Conservation (phyloP, 2,329 filamentous ascomycete genomes). For the Apiospora marii region DNA sequence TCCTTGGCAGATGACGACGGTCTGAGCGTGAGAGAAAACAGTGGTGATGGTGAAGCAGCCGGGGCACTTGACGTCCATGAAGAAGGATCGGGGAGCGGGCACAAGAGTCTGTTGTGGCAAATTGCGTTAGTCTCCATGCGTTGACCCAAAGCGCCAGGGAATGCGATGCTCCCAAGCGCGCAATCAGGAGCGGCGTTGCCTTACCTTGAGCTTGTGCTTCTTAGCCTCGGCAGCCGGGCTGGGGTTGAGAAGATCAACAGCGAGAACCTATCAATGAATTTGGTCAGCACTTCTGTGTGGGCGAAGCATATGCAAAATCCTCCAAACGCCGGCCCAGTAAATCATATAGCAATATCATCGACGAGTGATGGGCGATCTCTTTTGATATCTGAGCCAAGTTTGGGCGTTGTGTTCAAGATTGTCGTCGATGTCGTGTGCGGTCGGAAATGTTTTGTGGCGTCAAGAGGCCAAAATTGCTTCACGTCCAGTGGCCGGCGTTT, state of each 20-base stretch:
- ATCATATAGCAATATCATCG: slow-evolving; percentile 17
- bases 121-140: slow-evolving; percentile 33
- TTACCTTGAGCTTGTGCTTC: slow-evolving; percentile 99
- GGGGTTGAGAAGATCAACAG: slow-evolving; percentile 99
- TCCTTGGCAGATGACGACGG: slow-evolving; percentile 99
- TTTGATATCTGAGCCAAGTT: slow-evolving; percentile 5
- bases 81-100: slow-evolving; percentile 97
- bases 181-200: slow-evolving; percentile 35
- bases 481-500: slow-evolving; percentile 28
- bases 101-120: slow-evolving; percentile 77
- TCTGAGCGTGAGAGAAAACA: slow-evolving; percentile 99
- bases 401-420: slow-evolving; percentile 18
- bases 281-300: slow-evolving; percentile 54
- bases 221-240: slow-evolving; percentile 96
- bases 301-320: slow-evolving; percentile 5
- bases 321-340: slow-evolving; percentile 13
- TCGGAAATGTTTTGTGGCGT: slow-evolving; percentile 12
- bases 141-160: not conserved
- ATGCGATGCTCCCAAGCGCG: not conserved
- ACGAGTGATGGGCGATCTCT: slow-evolving; percentile 6
- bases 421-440: slow-evolving; percentile 24
- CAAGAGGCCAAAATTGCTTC: slow-evolving; percentile 24
- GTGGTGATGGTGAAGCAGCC: slow-evolving; percentile 99
- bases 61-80: slow-evolving; percentile 99
- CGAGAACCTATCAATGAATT: slow-evolving; percentile 82